Conservation (phyloP, 163 green algal species). For the Prototheca cutis region DNA sequence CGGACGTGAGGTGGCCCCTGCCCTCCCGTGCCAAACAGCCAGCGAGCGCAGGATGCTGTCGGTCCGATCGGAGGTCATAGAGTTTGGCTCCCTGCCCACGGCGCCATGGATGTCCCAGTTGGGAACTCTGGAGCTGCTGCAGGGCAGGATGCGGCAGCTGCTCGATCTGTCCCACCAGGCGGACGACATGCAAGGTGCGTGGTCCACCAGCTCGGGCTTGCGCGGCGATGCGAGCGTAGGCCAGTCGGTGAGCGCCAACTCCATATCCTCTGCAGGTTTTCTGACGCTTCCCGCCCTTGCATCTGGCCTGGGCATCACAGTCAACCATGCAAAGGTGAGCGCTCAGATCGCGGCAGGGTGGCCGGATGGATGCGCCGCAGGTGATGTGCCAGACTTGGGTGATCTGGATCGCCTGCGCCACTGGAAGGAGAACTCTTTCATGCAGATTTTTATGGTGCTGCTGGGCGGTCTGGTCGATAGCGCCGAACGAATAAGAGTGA, state of each 20-base stretch:
- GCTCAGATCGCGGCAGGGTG: neutral
- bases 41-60: neutral
- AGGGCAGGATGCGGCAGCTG: neutral
- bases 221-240: too few relatives aligned
- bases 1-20: too few relatives aligned
- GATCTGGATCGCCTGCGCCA: too few relatives aligned
- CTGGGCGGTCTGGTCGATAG: too few relatives aligned
- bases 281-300: conserved; percentile 10
- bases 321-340: conserved; percentile 12
- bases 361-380: neutral
- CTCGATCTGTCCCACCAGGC: neutral
- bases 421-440: too few relatives aligned
- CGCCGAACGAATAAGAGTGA: too few relatives aligned
- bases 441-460: too few relatives aligned
- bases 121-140: conserved; percentile 7
- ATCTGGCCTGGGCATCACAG: conserved; percentile 8
- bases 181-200: neutral
- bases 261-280: conserved; percentile 27
- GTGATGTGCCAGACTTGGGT: too few relatives aligned
- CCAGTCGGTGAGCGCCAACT: too few relatives aligned
- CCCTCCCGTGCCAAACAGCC: too few relatives aligned
- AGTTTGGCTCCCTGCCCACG: conserved; percentile 37
- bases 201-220: too few relatives aligned
- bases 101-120: conserved; percentile 31
- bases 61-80: conserved; percentile 26